phyloP scores from a whole-genome alignment of 139 green algal species.

The Closterium sp. region DNA sequence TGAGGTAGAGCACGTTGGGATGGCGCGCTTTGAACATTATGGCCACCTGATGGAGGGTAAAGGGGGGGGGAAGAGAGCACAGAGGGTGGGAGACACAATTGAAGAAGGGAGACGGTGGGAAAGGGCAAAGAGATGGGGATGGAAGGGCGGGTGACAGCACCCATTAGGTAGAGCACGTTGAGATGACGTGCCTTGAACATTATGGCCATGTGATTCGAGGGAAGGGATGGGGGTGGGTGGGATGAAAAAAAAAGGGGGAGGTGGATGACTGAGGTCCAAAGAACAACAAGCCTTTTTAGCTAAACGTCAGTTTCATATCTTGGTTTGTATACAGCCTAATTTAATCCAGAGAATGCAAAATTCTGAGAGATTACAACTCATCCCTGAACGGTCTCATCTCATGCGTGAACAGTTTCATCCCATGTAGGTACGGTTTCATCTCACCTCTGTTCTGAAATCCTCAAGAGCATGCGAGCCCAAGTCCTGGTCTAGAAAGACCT shows the following conservation, averaged over 20 bases:
- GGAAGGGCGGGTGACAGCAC: slow-evolving; percentile 52
- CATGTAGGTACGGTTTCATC: not conserved
- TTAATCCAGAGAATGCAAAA: no score
- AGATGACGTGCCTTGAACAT: slow-evolving; percentile 39
- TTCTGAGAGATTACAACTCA: no score
- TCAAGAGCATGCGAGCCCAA: not conserved
- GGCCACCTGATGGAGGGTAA: slow-evolving; percentile 14
- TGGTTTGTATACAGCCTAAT: no score
- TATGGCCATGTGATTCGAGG: slow-evolving; percentile 42
- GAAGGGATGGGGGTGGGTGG: slow-evolving; percentile 48
- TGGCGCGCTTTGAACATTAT: slow-evolving; percentile 60
- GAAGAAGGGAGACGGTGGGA: no score
- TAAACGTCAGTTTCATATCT: no score
- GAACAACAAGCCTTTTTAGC: no score
- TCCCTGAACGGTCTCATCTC: not conserved
- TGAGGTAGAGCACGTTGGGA: slow-evolving; percentile 58
- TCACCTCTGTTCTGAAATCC: slow-evolving; percentile 11
- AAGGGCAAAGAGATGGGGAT: slow-evolving; percentile 46
- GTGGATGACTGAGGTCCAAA: no score
- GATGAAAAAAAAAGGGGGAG: slow-evolving; percentile 4
- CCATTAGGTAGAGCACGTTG: slow-evolving; percentile 58
- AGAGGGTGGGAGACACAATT: no score
- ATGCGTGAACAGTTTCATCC: not conserved
- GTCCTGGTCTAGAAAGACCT: slow-evolving; percentile 45
- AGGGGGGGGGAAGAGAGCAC: not conserved